Evolutionary conservation across 805 yeast species (phyloP), one percentile per base, ranked within the genome.

Genomic region (Ogataea nakhonphanomensis): DNA sequence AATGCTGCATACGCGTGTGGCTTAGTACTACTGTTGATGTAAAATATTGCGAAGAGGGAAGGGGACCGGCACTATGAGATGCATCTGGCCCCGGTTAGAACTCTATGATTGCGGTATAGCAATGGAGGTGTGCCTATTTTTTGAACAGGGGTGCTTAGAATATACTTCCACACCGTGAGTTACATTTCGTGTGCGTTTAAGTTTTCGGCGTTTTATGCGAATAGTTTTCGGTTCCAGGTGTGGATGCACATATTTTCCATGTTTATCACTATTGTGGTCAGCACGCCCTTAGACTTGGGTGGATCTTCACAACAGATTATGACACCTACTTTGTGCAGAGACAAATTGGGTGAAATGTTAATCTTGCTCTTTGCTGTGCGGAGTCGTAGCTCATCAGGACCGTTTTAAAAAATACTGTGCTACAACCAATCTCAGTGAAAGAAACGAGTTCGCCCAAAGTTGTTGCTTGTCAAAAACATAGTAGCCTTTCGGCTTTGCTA

Each of bases 1-100:
- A 33, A 33, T 33, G 36, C 28, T 15, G 23, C 28, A 21, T 14
- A 17, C 14, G 10, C n/a, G 20, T 23, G 26, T 32, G 35, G 14
- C 25, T 29, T 29, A n/a, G 31, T 21, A n/a, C 17, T 22, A 10
- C 28, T n/a, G 8, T 17, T 21, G 21, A 2, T 14, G 5, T 21
- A 10, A 8, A 29, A 6, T 8, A 14, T 29, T 28, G 11, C 11
- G 31, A 10, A 7, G 8, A n/a, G 20, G 5, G 5, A 17, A 17
- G 20, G 20, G 20, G 20, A 17, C 20, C 20, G 5, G 20, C 5
- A 17, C 20, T 17, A 3, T 3, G 3, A 17, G 20, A 17, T 5
- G 20, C 20, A 4, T 5, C 20, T 4, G 20, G 5, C 20, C 10
- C 4, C 26, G 4, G n/a, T 5, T 10, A 25, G 26, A 10, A 25